Evolutionary conservation across 306 rosid species (phyloP).

Genomic region (Calophaca sinica): DNA sequence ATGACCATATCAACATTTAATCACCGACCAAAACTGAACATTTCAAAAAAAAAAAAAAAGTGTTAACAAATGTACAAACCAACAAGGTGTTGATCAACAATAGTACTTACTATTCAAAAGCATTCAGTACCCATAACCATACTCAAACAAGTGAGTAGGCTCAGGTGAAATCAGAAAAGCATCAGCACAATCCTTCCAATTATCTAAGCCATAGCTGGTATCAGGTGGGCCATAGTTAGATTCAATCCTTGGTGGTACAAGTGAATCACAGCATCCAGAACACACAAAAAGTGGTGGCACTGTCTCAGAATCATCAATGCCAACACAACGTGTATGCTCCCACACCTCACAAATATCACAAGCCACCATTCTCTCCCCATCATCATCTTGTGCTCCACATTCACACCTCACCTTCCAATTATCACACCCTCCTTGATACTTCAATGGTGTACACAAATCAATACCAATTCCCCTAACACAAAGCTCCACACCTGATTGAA

Average conservation of each 20-base stretch:
- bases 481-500: conserved; percentile 70
- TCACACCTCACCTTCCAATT: conserved; percentile 81
- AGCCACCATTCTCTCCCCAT: conserved; percentile 92
- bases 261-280: conserved; percentile 66
- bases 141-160: conserved; percentile 46
- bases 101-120: neutral
- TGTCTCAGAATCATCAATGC: conserved; percentile 69
- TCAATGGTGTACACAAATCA: conserved; percentile 57
- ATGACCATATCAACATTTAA: conserved; percentile 1
- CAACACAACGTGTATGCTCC: conserved; percentile 83
- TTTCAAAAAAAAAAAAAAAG: neutral
- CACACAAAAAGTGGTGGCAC: conserved; percentile 80
- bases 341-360: conserved; percentile 91
- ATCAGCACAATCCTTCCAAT: conserved; percentile 48
- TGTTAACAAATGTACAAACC: neutral
- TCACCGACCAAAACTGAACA: neutral
- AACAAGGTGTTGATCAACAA: neutral
- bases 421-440: conserved; percentile 74
- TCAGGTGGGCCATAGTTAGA: neutral
- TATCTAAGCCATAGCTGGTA: no score
- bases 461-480: conserved; percentile 64
- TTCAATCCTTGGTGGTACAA: conserved; percentile 55
- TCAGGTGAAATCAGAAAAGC: conserved; percentile 42
- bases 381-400: conserved; percentile 90
- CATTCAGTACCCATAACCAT: conserved; percentile 48